Base-by-base conservation (phyloP, 1,139 yeast genomes). In the Geotrichum carabidarum region DNA sequence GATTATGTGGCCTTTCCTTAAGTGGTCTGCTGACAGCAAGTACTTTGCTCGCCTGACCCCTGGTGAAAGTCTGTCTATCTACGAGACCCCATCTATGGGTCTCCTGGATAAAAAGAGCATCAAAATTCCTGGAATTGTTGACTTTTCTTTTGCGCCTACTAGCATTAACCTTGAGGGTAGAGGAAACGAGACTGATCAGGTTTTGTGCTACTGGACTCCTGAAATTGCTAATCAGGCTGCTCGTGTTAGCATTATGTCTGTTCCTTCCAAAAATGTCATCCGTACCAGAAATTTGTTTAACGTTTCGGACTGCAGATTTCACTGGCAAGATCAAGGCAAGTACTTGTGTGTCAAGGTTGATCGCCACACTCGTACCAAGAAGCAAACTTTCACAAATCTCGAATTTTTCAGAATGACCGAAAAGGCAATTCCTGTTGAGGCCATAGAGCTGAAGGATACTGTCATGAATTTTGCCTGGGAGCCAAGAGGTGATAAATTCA, bases 31-130 rank as follows among this genome's bases (percentile, higher is more conserved):
- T 65, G 95, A 94, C 73, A 96, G 89, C 73, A 84, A 83, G 72
- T 94, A 84, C 77, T 88, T 96, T 76, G 98, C 97, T 56, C 86
- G 99, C 75, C 82, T 88, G 72, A 93, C 93, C 54, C 96, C 96
- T 56, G 94, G 88, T 62, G 97, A 95, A 55, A 68, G 70, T 32
- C 78, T 94, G 63, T 93, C 96, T 50, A 80, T 94, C 61, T 94
- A 91, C 72, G 89, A 84, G 62, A 66, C 80, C 30, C 83, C 83
- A 55, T 79, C 89, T 50, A 82, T 87, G 68, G 78, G 83, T 48
- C 83, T 93, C 61, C 75, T 93, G 63, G 97, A 90, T 67, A 88
- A 87, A 75, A 91, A 91, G 75, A 76, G 88, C 63, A 77, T 90
- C 66, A 88, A 86, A 73, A 80, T 90, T 63, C 89, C 87, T 44